Conservation (phyloP, 805 yeast species). For the Lachancea dasiensis region DNA sequence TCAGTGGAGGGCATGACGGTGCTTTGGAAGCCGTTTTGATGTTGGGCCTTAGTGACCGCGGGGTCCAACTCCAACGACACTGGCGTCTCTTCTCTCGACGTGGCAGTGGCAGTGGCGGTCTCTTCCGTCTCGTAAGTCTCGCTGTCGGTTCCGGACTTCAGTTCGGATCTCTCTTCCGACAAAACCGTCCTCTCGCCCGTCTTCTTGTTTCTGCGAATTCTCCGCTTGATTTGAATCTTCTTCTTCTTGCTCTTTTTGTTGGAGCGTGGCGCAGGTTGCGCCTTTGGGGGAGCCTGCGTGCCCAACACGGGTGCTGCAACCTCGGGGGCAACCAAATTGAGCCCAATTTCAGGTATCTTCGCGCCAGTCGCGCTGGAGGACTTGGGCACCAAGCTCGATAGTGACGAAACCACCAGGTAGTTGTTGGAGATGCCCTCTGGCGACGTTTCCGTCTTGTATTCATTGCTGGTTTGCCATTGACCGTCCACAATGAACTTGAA, state of each 20-base stretch:
- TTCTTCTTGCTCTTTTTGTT: slow-evolving; percentile 19
- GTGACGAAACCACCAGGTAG: slow-evolving; percentile 26
- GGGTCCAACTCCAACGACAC: slow-evolving; percentile 17
- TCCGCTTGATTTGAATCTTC: slow-evolving; percentile 35
- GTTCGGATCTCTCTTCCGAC: slow-evolving; percentile 27
- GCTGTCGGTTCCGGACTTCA: slow-evolving; percentile 17
- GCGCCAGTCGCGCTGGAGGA: neutral
- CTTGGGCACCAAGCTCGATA: slow-evolving; percentile 9
- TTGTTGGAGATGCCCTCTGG: slow-evolving; percentile 37
- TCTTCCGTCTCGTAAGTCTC: slow-evolving; percentile 12
- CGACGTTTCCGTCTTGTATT: slow-evolving; percentile 41
- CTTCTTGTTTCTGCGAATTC: slow-evolving; percentile 35
- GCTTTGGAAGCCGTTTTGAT: slow-evolving; percentile 17
- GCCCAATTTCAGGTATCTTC: slow-evolving; percentile 19
- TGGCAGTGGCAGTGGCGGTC: slow-evolving; percentile 10
- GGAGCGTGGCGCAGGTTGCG: slow-evolving; percentile 11
- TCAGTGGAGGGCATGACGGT: slow-evolving; percentile 41
- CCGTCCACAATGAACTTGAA: slow-evolving; percentile 67
- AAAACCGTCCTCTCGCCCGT: slow-evolving; percentile 38
- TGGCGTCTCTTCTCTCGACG: slow-evolving; percentile 18
- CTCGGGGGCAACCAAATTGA: slow-evolving; percentile 11
- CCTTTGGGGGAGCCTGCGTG: slow-evolving; percentile 9
- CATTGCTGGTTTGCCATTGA: slow-evolving; percentile 45
- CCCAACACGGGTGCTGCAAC: slow-evolving; percentile 12
- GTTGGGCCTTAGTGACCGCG: slow-evolving; percentile 1